These are phyloP conservation scores for Mortierella sp. DNA, from an alignment of 371 early-diverging fungal species.

Conservation along the genomic window DNA sequence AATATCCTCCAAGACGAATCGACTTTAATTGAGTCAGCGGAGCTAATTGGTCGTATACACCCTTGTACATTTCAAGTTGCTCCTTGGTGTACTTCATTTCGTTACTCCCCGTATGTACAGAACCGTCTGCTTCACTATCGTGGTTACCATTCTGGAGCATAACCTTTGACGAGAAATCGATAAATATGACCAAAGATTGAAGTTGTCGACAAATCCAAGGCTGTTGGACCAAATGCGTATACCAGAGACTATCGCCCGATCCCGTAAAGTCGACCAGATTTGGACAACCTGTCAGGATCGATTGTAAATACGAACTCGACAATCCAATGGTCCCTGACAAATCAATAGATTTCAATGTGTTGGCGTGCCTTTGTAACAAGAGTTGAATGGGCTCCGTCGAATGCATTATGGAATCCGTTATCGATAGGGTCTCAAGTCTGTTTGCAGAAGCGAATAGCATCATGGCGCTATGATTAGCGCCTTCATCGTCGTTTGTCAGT, in stretches of 20 bases:
- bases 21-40: neutral
- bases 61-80: neutral
- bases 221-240: neutral
- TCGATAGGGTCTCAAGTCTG: neutral
- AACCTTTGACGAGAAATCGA: neutral
- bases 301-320: neutral
- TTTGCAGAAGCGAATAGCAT: neutral
- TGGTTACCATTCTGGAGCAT: no score
- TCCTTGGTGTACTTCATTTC: neutral
- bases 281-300: constrained; percentile 12
- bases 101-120: neutral
- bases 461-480: neutral
- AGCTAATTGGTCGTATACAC: constrained; percentile 9
- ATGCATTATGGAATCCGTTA: neutral
- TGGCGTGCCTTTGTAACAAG: constrained; percentile 1
- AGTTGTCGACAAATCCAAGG: constrained; percentile 6
- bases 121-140: neutral
- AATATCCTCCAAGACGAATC: constrained; percentile 1
- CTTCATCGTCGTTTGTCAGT: neutral
- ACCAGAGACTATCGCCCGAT: neutral
- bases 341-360: neutral
- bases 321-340: neutral
- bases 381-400: neutral
- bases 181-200: neutral
- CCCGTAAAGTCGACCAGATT: neutral